These are phyloP conservation scores for Cicer yamashitae DNA, from an alignment of 306 rosid genomes.

Conservation along the genomic window DNA sequence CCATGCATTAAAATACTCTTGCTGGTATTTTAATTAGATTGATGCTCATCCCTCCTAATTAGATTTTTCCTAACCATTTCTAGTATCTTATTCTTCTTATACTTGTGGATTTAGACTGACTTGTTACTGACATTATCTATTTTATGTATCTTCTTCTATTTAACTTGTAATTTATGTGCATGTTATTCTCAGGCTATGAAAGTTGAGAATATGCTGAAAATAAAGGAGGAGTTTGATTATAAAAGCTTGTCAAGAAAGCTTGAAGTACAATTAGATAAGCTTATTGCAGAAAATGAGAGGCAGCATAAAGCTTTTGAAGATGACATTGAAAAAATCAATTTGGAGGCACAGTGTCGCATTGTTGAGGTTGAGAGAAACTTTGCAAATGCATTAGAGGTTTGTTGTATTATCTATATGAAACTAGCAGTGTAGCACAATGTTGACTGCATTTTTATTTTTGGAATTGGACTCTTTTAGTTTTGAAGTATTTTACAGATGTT, in stretches of 20 bases:
- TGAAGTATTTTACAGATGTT: slow-evolving; percentile 26
- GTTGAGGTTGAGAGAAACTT: slow-evolving; percentile 88
- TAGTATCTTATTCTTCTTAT: slow-evolving; percentile 13
- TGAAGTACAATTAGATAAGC: slow-evolving; percentile 88
- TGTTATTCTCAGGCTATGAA: slow-evolving; percentile 78
- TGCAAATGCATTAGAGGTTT: slow-evolving; percentile 92
- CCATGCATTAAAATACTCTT: slow-evolving; percentile 7
- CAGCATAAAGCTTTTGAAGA: slow-evolving; percentile 85
- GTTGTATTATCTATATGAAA: slow-evolving; percentile 45
- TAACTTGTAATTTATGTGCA: slow-evolving; percentile 28
- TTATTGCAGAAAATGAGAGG: slow-evolving; percentile 92
- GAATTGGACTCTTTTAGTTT: not conserved
- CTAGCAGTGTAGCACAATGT: not conserved
- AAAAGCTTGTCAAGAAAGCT: slow-evolving; percentile 91
- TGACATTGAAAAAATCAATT: slow-evolving; percentile 74
- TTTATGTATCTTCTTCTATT: not conserved
- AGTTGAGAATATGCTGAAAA: slow-evolving; percentile 95
- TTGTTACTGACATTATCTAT: slow-evolving; percentile 22
- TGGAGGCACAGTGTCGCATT: slow-evolving; percentile 75
- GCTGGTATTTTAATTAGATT: slow-evolving; percentile 33
- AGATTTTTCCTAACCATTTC: slow-evolving; percentile 11
- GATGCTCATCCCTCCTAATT: slow-evolving; percentile 4
- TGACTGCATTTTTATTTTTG: not conserved
- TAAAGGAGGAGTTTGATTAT: slow-evolving; percentile 98
- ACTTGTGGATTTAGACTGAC: slow-evolving; percentile 13